Conservation (phyloP, 352 stramenopile genomes). For the Aphanomyces euteiches region DNA sequence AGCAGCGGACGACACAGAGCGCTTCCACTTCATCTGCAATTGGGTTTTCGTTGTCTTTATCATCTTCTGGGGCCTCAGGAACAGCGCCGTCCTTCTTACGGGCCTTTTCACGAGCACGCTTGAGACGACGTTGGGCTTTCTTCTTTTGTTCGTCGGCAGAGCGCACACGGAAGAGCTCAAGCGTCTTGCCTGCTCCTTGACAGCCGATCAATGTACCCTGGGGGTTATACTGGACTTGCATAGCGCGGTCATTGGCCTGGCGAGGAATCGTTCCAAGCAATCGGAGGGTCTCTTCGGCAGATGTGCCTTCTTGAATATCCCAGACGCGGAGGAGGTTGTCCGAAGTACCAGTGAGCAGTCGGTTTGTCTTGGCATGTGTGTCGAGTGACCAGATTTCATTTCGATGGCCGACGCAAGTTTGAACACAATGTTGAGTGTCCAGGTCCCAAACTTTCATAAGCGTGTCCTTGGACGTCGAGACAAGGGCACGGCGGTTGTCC, state of each 20-base stretch:
- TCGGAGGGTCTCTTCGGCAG: conserved; percentile 41
- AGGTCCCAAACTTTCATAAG: conserved; percentile 94
- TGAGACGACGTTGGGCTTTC: conserved; percentile 87
- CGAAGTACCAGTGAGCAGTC: conserved; percentile 71
- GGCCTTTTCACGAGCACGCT: conserved; percentile 84
- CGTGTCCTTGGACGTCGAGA: conserved; percentile 90
- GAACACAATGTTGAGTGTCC: conserved; percentile 90
- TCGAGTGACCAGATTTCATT: conserved; percentile 91
- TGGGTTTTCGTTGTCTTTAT: conserved; percentile 56
- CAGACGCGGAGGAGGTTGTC: conserved; percentile 83
- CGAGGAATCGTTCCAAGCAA: conserved; percentile 68
- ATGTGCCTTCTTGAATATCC: conserved; percentile 37
- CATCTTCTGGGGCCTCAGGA: conserved; percentile 41
- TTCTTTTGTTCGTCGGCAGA: conserved; percentile 85
- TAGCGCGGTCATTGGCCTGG: conserved; percentile 70
- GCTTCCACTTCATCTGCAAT: conserved; percentile 84
- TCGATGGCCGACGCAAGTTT: conserved; percentile 90
- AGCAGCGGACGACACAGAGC: conserved; percentile 76
- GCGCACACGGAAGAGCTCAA: conserved; percentile 89
- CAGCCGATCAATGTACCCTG: conserved; percentile 65
- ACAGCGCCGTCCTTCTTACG: conserved; percentile 52
- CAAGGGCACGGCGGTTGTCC: conserved; percentile 48
- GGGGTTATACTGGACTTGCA: conserved; percentile 55
- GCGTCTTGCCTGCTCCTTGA: conserved; percentile 80
- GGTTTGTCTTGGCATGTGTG: conserved; percentile 55